These are phyloP conservation scores for Aurifilum marmelostoma DNA, from an alignment of 2,329 filamentous ascomycete genomes.

Conservation along the genomic window DNA sequence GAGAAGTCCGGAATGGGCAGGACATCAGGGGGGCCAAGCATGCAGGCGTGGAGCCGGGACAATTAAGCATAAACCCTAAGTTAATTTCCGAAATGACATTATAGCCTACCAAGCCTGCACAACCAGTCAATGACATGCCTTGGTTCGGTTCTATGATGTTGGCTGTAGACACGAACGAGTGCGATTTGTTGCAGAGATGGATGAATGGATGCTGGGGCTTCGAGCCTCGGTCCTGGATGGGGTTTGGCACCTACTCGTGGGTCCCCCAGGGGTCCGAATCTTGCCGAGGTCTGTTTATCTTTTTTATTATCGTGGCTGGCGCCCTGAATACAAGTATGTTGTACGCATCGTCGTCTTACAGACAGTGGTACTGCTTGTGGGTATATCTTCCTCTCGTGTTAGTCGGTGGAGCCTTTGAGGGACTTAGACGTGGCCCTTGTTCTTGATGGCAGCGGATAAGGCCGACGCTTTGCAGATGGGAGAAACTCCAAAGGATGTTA, in stretches of 20 bases:
- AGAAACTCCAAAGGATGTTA: background rate
- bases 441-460: background rate
- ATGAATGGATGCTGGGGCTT: background rate
- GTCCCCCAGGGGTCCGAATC: background rate
- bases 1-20: slow-evolving; percentile 3
- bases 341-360: too few species aligned
- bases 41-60: background rate
- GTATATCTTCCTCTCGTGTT: background rate
- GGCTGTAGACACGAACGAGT: too few species aligned
- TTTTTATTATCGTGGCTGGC: background rate
- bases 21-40: background rate
- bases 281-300: background rate
- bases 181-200: background rate
- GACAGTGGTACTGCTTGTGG: background rate
- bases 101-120: background rate
- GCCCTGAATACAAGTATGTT: too few species aligned
- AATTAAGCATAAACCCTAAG: slow-evolving; percentile 17
- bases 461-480: background rate
- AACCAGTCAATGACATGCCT: background rate
- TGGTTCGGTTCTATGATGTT: background rate
- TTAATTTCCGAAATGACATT: background rate
- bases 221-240: background rate
- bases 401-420: background rate
- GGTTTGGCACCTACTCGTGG: background rate
- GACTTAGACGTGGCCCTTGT: background rate